phyloP scores from a whole-genome alignment of 2,329 filamentous ascomycete genomes.

The Fusarium papillatum region DNA sequence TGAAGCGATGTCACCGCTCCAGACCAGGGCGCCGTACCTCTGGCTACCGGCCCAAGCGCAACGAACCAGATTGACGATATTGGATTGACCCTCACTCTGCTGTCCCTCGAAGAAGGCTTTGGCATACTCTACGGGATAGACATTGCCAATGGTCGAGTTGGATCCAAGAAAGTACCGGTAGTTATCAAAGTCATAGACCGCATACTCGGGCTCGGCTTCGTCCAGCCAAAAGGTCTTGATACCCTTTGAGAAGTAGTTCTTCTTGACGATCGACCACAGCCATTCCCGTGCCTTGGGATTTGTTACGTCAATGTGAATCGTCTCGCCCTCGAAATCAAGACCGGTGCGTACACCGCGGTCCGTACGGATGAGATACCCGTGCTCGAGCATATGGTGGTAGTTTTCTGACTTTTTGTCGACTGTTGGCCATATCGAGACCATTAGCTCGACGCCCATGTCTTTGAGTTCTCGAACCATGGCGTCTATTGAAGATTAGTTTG shows the following conservation, averaged over 20 bases:
- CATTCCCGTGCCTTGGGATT: constrained; percentile 70
- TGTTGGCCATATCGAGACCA: constrained; percentile 79
- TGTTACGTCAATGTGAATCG: constrained; percentile 74
- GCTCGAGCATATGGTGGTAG: constrained; percentile 72
- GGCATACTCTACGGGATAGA: constrained; percentile 71
- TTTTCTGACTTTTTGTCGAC: constrained; percentile 72
- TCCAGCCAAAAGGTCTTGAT: constrained; percentile 78
- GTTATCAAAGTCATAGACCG: constrained; percentile 75
- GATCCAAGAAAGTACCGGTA: constrained; percentile 59
- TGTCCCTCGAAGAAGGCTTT: constrained; percentile 72
- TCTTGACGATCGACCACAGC: constrained; percentile 70
- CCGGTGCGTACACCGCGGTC: constrained; percentile 71
- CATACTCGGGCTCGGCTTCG: constrained; percentile 77
- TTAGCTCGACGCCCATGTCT: constrained; percentile 71
- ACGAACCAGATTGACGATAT: constrained; percentile 68
- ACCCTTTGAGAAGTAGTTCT: constrained; percentile 73
- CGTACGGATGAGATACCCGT: constrained; percentile 70
- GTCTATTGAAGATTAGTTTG: constrained; percentile 47
- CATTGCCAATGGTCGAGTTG: constrained; percentile 64
- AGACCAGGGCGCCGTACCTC: constrained; percentile 74
- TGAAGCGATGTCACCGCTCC: constrained; percentile 76
- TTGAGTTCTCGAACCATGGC: constrained; percentile 74
- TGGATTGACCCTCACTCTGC: constrained; percentile 62
- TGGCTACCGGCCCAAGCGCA: constrained; percentile 69
- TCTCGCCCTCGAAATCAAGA: constrained; percentile 71